Evolutionary conservation across 2,329 filamentous ascomycete genomes (phyloP), one percentile per base, ranked within the genome.

Genomic region (Tolypocladium tundrense): DNA sequence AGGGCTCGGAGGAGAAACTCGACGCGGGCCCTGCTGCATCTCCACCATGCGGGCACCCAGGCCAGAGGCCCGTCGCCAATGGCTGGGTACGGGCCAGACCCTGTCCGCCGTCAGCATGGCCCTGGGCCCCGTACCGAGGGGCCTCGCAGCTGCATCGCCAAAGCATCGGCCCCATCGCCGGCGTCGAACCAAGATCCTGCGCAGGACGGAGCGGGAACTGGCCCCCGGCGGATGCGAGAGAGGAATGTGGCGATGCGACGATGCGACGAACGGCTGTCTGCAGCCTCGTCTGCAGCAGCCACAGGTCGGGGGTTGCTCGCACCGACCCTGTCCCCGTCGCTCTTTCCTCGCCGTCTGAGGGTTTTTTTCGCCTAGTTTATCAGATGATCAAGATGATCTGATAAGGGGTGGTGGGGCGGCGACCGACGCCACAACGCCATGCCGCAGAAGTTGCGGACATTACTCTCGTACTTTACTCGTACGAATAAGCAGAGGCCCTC

Each of bases 311-410:
- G 19, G 19, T 33, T 50, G 14, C 16, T 6, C 24, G 43, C 43
- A 31, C 43, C 45, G 14, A n/a, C 45, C 45, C 19, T 31, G 27
- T 3, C 27, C 27, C 27, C 27, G 27, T 31, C 27, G 27, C 45
- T 1, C 9, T 8, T 2, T 11, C 41, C 27, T 16, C 8, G 27
- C 6, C 8, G 16, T 35, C 40, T 14, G 37, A 21, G 16, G 6
- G 45, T 43, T 55, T 42, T 31, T 35, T n/a, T 43, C 31, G 10
- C 39, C n/a, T 31, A 42, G 5, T 48, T 55, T 55, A 55, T 55
- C 54, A 55, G 54, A 55, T 55, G 54, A 55, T 55, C 54, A 48
- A 55, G 54, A 55, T 55, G 54, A 55, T 55, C 54, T 55, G 54
- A 55, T 55, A 55, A 55, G 41, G n/a, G 21, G 35, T 14, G 53